These are phyloP conservation scores for Thymus mandschuricus DNA, from an alignment of 257 asterid species.

Conservation along the genomic window DNA sequence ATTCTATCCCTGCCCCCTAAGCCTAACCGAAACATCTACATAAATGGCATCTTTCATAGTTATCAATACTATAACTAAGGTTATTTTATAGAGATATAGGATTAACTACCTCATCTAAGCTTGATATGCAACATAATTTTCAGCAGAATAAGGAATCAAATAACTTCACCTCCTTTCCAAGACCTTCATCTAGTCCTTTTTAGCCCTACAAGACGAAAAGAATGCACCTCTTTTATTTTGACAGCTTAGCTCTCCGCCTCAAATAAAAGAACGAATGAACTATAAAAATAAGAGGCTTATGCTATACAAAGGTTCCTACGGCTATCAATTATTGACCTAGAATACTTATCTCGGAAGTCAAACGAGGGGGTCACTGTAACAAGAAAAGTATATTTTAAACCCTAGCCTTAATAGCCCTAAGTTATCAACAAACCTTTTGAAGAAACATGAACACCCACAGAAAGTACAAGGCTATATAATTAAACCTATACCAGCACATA, in stretches of 20 bases:
- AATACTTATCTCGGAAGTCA: conserved; percentile 2
- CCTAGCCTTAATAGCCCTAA: not conserved
- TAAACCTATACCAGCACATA: not conserved
- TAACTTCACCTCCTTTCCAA: conserved; percentile 53
- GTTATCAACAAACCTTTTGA: conserved; percentile 15
- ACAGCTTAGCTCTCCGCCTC: conserved; percentile 37
- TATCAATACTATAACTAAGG: not conserved
- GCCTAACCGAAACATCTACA: not conserved
- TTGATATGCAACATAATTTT: conserved; percentile 27
- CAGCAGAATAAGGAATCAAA: conserved; percentile 32
- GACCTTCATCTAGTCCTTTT: conserved; percentile 68
- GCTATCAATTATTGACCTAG: not conserved
- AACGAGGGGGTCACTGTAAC: not conserved
- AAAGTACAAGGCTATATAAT: not conserved
- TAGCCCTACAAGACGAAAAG: conserved; percentile 66
- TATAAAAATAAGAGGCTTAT: not conserved
- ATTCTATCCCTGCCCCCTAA: not conserved
- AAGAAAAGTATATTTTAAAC: not conserved
- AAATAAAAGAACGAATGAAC: conserved; percentile 27
- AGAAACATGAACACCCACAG: conserved; percentile 11
- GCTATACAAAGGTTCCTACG: not conserved
- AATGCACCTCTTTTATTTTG: conserved; percentile 48
- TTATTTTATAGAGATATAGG: conserved; percentile 2
- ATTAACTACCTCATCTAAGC: conserved; percentile 15
- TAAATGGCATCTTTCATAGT: not conserved